Conservation (phyloP, 1,284 basidiomycete species). For the Cryptococcus depauperatus region DNA sequence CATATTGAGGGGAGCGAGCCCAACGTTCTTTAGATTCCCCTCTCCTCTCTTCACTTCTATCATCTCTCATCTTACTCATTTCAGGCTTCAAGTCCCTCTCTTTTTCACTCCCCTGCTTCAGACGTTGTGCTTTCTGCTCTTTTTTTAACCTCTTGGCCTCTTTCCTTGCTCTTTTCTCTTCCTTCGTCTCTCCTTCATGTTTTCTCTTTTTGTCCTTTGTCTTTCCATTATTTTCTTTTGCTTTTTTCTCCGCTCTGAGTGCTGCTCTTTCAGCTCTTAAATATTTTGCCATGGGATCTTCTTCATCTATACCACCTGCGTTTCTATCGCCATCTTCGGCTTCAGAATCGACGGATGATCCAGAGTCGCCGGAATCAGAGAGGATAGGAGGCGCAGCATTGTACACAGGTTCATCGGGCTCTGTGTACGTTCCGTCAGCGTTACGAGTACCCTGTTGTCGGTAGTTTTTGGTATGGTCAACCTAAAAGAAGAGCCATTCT, state of each 20-base stretch:
- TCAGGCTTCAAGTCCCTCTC: constrained; percentile 28
- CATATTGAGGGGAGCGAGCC: not conserved
- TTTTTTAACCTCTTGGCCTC: constrained; percentile 46
- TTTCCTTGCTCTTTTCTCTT: constrained; percentile 55
- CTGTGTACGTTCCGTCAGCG: constrained; percentile 81
- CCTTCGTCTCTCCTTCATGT: constrained; percentile 65
- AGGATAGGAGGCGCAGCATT: constrained; percentile 72
- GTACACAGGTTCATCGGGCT: constrained; percentile 71
- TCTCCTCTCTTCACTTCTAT: constrained; percentile 4
- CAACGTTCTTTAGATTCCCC: constrained; percentile 13
- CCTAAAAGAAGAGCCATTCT: too few species aligned
- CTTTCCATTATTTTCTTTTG: constrained; percentile 48
- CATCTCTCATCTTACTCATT: too few species aligned
- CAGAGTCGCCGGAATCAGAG: constrained; percentile 53
- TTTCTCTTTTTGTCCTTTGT: constrained; percentile 50
- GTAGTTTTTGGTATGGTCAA: constrained; percentile 92
- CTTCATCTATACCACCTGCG: constrained; percentile 85
- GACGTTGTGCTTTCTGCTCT: constrained; percentile 20
- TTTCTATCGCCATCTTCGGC: constrained; percentile 50
- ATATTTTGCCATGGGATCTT: constrained; percentile 96
- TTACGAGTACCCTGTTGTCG: constrained; percentile 74
- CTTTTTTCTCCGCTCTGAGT: constrained; percentile 47
- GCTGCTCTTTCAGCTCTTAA: constrained; percentile 50
- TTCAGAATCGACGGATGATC: constrained; percentile 57
- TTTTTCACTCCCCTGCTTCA: constrained; percentile 12